Percentiles rank a stretch among this genome's conserved stretches.
These are phyloP conservation scores for Cutaneotrichosporon cutaneum DNA, from an alignment of 1,284 basidiomycete species.

Conservation along the genomic window DNA sequence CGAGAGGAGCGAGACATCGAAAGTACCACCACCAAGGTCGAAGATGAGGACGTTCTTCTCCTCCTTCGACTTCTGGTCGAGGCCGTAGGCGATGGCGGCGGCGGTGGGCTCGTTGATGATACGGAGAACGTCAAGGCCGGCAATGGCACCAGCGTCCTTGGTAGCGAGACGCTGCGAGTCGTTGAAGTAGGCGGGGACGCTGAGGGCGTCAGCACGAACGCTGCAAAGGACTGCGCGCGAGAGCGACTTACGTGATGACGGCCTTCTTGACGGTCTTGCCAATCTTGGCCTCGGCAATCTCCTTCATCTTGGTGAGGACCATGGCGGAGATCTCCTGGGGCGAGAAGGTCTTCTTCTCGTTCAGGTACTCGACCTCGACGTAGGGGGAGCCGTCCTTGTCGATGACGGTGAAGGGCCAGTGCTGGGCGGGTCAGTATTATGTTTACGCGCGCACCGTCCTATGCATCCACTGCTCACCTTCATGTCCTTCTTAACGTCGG, in stretches of 20 bases:
- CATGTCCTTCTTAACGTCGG: slow-evolving; percentile 63
- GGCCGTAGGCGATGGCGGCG: slow-evolving; percentile 60
- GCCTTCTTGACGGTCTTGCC: slow-evolving; percentile 96
- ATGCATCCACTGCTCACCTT: slow-evolving; percentile 59
- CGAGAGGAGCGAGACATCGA: slow-evolving; percentile 70
- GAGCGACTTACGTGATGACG: slow-evolving; percentile 71
- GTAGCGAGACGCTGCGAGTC: slow-evolving; percentile 66
- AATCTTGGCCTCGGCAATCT: slow-evolving; percentile 97
- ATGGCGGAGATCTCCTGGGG: slow-evolving; percentile 69
- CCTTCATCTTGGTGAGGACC: slow-evolving; percentile 98
- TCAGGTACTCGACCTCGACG: slow-evolving; percentile 83
- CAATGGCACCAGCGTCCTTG: slow-evolving; percentile 64
- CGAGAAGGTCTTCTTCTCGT: slow-evolving; percentile 73
- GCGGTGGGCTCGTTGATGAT: slow-evolving; percentile 67
- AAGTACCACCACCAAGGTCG: slow-evolving; percentile 92
- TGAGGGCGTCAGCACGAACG: slow-evolving; percentile 39
- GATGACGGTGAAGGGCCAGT: slow-evolving; percentile 88
- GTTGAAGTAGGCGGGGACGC: slow-evolving; percentile 72
- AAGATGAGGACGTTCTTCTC: slow-evolving; percentile 99
- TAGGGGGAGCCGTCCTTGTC: slow-evolving; percentile 82
- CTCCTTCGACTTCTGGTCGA: slow-evolving; percentile 71
- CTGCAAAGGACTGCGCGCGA: slow-evolving; percentile 13
- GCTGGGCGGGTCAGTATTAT: slow-evolving; percentile 47
- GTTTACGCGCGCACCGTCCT: slow-evolving; percentile 38
- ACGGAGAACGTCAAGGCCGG: slow-evolving; percentile 65